Evolutionary conservation across 73 alveolate genomes (phyloP).

Genomic region (Paramecium primaurelia): DNA sequence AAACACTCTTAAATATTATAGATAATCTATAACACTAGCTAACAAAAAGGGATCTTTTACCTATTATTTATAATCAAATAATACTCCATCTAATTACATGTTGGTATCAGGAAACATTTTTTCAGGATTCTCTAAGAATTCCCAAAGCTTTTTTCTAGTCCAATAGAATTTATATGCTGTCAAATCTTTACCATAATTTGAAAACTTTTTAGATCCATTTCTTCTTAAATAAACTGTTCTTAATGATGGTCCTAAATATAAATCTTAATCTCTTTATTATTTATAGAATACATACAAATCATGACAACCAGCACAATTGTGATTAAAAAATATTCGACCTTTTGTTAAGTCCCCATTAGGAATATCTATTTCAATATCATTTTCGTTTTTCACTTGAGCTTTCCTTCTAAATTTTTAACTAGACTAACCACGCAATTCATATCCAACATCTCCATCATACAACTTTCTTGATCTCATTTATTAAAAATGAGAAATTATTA

Average conservation of each 20-base stretch:
- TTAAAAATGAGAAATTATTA: neutral
- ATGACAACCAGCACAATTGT: neutral
- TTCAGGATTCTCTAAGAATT: slow-evolving; percentile 27
- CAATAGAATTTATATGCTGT: neutral
- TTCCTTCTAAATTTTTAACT: neutral
- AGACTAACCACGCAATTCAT: neutral
- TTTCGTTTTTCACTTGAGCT: neutral
- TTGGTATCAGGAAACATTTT: slow-evolving; percentile 30
- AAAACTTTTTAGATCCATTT: neutral
- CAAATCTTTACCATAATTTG: neutral
- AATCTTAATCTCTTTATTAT: neutral
- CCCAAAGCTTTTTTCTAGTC: slow-evolving; percentile 36
- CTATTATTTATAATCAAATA: neutral
- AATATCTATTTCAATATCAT: neutral
- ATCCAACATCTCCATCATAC: neutral
- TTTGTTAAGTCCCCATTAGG: neutral
- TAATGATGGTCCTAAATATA: neutral
- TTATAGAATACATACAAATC: neutral
- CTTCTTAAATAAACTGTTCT: slow-evolving; percentile 42
- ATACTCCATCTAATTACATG: slow-evolving; percentile 38
- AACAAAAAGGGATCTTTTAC: neutral
- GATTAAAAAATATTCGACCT: neutral
- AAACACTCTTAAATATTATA: slow-evolving; percentile 5
- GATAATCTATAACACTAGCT: neutral
- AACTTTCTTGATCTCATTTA: neutral